phyloP scores from a whole-genome alignment of 1,284 basidiomycete genomes.

The Ustilago esculenta region DNA sequence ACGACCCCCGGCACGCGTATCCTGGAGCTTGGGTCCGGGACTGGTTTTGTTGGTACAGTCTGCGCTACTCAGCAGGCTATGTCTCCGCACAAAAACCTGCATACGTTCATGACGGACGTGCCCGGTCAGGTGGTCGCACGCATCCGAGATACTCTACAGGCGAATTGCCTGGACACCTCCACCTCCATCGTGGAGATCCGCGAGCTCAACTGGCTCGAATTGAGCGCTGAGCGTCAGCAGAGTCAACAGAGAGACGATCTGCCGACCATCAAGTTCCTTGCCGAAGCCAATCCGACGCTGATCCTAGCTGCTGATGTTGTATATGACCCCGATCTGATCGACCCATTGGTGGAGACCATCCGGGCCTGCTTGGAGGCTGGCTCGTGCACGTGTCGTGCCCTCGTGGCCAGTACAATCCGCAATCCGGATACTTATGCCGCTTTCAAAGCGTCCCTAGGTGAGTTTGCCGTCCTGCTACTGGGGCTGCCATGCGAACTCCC shows the following conservation, averaged over 20 bases:
- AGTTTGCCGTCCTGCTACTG: conserved; percentile 3
- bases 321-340: conserved; percentile 47
- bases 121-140: conserved; percentile 41
- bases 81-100: conserved; percentile 1
- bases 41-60: conserved; percentile 45
- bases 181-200: conserved; percentile 9
- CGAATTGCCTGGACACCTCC: conserved; percentile 17
- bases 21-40: conserved; percentile 50
- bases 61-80: conserved; percentile 26
- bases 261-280: conserved; percentile 33
- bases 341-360: conserved; percentile 40
- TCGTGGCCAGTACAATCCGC: conserved; percentile 46
- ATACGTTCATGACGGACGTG: conserved; percentile 41
- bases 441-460: conserved; percentile 36
- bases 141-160: conserved; percentile 24
- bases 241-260: conserved; percentile 39
- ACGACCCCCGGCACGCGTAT: conserved; percentile 26
- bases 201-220: conserved; percentile 48
- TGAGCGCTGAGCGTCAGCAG: conserved; percentile 38
- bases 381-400: conserved; percentile 18
- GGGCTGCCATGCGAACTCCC: no score
- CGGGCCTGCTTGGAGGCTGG: conserved; percentile 29
- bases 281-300: conserved; percentile 31
- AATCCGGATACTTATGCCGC: conserved; percentile 34
- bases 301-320: conserved; percentile 51